Conservation (phyloP, 148 eudicot species). For the Camellia sinensis region DNA sequence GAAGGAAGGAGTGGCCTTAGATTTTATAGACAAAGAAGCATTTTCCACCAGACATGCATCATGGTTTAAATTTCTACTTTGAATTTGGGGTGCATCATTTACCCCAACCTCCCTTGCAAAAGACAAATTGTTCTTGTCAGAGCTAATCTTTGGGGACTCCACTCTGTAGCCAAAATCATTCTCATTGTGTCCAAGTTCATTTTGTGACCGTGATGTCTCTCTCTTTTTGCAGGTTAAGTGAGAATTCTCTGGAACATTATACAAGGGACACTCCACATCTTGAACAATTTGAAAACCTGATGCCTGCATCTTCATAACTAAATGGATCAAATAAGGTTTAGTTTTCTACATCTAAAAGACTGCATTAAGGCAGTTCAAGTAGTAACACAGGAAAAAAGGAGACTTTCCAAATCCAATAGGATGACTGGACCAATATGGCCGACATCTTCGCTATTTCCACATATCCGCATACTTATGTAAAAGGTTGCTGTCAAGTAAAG, state of each 20-base stretch:
- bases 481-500: constrained; percentile 4
- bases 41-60: constrained; percentile 29
- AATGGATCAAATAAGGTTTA: neutral
- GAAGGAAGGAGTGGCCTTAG: constrained; percentile 30
- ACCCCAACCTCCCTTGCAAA: constrained; percentile 16
- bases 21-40: constrained; percentile 27
- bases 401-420: neutral
- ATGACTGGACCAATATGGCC: neutral
- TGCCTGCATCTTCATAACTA: constrained; percentile 22
- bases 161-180: constrained; percentile 1
- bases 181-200: constrained; percentile 9
- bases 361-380: constrained; percentile 3
- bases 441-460: neutral
- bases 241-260: constrained; percentile 1
- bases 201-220: constrained; percentile 1
- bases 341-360: neutral
- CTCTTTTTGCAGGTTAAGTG: neutral
- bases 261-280: neutral
- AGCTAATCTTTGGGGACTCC: constrained; percentile 7
- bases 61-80: constrained; percentile 18
- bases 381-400: neutral
- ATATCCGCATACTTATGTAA: neutral
- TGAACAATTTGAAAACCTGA: constrained; percentile 18
- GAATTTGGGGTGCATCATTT: constrained; percentile 25
- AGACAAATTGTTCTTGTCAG: neutral